These are phyloP conservation scores for Hebeloma cylindrosporum DNA, from an alignment of 768 basidiomycete genomes.

Conservation along the genomic window DNA sequence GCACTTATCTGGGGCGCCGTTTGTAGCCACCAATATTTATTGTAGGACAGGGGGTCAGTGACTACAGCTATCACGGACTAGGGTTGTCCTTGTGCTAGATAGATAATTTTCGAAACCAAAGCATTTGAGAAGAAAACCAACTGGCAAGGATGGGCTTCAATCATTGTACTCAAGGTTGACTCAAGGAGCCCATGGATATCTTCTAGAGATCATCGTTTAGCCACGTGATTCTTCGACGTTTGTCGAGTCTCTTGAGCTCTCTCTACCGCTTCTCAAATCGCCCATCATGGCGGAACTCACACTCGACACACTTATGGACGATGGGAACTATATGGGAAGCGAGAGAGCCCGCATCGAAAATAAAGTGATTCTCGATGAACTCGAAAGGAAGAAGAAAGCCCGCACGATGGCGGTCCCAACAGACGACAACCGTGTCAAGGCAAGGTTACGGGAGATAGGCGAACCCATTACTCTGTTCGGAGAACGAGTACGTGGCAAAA, in stretches of 20 bases:
- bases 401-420: constrained; percentile 94
- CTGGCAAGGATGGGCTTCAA: too few species aligned
- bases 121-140: too few species aligned
- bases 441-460: constrained; percentile 86
- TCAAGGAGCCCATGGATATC: too few species aligned
- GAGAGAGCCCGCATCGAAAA: constrained; percentile 79
- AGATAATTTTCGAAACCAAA: too few species aligned
- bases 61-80: too few species aligned
- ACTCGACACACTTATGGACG: constrained; percentile 73
- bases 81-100: too few species aligned
- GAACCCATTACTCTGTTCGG: constrained; percentile 98
- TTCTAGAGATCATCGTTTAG: too few species aligned
- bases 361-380: constrained; percentile 86
- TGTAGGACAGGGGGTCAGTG: too few species aligned
- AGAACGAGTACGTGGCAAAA: constrained; percentile 77
- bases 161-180: too few species aligned
- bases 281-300: constrained; percentile 70
- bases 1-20: too few species aligned
- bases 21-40: too few species aligned
- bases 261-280: not conserved
- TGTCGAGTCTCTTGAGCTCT: not conserved
- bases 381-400: constrained; percentile 97
- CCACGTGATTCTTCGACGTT: too few species aligned
- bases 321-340: constrained; percentile 71
- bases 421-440: constrained; percentile 91